Conservation (phyloP, 208 protist species). For the Tetramitus jugosus region DNA sequence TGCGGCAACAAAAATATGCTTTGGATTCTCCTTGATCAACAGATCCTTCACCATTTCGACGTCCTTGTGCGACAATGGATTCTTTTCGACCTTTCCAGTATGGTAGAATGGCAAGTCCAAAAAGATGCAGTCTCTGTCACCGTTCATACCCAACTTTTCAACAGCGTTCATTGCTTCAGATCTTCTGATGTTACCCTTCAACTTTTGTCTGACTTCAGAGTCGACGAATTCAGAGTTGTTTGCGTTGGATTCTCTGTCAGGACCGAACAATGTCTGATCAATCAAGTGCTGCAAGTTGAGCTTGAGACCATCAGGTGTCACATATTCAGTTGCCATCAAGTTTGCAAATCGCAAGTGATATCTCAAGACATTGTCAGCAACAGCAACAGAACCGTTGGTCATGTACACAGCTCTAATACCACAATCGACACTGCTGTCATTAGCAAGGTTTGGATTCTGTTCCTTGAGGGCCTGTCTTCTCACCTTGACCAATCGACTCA, state of each 20-base stretch:
- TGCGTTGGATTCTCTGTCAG: no score
- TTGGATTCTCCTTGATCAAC: conserved; percentile 40
- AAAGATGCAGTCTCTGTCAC: conserved; percentile 31
- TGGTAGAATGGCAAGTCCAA: conserved; percentile 56
- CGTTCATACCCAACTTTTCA: conserved; percentile 13
- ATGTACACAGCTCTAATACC: conserved; percentile 32
- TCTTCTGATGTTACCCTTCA: conserved; percentile 48
- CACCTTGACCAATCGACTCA: not conserved
- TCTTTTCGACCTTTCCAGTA: conserved; percentile 50
- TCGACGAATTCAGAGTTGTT: conserved; percentile 12
- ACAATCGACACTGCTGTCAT: not conserved
- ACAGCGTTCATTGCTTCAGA: conserved; percentile 33
- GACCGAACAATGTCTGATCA: no score
- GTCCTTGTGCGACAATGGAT: conserved; percentile 43
- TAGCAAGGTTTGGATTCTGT: not conserved
- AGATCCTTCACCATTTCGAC: conserved; percentile 48
- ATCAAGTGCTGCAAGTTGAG: not conserved
- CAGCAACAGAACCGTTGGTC: conserved; percentile 23
- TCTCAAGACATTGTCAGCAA: conserved; percentile 11
- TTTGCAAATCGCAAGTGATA: conserved; percentile 22
- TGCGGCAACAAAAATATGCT: conserved; percentile 47
- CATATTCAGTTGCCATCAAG: not conserved
- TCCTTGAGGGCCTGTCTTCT: no score
- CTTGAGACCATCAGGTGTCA: not conserved
- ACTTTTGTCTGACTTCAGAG: conserved; percentile 27